Conservation (phyloP, 352 stramenopile genomes). For the Detonula confervacea region DNA sequence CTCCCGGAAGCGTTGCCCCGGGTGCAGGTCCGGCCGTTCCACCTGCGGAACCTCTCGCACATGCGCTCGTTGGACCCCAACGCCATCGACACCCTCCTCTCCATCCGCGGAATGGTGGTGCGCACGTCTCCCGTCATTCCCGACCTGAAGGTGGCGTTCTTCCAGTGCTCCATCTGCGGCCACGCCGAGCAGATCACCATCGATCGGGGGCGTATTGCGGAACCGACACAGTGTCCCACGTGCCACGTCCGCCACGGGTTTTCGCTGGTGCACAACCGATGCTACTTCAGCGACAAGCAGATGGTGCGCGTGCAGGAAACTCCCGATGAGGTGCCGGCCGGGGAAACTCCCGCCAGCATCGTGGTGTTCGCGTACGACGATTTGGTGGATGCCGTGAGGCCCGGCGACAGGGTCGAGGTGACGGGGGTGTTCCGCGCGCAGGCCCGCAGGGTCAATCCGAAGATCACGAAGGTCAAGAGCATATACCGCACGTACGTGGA, state of each 20-base stretch:
- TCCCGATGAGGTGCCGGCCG: slow-evolving; percentile 97
- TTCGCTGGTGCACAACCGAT: slow-evolving; percentile 97
- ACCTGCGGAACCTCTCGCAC: slow-evolving; percentile 92
- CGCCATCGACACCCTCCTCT: slow-evolving; percentile 97
- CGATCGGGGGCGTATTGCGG: slow-evolving; percentile 94
- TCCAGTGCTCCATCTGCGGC: slow-evolving; percentile 94
- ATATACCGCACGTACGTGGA: slow-evolving; percentile 99
- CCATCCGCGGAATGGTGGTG: slow-evolving; percentile 98
- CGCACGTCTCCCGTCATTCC: slow-evolving; percentile 95
- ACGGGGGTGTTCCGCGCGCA: slow-evolving; percentile 87
- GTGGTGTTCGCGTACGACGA: slow-evolving; percentile 98
- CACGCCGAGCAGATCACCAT: slow-evolving; percentile 90
- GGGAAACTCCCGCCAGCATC: slow-evolving; percentile 95
- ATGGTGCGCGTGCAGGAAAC: slow-evolving; percentile 98
- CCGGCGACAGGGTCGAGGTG: slow-evolving; percentile 95
- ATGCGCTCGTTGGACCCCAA: slow-evolving; percentile 96
- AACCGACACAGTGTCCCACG: slow-evolving; percentile 87
- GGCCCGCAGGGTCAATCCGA: slow-evolving; percentile 17
- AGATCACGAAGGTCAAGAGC: slow-evolving; percentile 86
- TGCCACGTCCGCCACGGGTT: slow-evolving; percentile 93
- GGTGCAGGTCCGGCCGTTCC: slow-evolving; percentile 96
- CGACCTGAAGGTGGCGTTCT: slow-evolving; percentile 98
- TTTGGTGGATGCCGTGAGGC: slow-evolving; percentile 96
- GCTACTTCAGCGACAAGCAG: slow-evolving; percentile 99
- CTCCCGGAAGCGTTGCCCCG: slow-evolving; percentile 49